These are phyloP conservation scores for Lagerstroemia speciosa DNA, from an alignment of 345 rosid species.

Conservation along the genomic window DNA sequence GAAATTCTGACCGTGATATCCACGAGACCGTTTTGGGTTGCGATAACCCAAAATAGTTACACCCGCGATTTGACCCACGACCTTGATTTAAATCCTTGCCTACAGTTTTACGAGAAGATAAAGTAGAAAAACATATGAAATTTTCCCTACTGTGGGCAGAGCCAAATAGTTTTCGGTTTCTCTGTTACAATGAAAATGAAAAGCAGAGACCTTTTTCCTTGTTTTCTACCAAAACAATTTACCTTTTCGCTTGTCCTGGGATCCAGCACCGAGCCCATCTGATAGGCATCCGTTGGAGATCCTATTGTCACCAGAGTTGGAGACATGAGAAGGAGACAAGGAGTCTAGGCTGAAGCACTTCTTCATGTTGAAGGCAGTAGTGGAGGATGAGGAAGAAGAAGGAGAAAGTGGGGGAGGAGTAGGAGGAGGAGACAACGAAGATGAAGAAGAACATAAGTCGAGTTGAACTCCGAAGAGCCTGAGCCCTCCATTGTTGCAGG, in stretches of 20 bases:
- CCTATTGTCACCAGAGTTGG: constrained; percentile 24
- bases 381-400: constrained; percentile 15
- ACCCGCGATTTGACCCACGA: no score
- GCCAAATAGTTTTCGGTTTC: not conserved
- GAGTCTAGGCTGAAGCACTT: constrained; percentile 57
- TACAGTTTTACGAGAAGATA: no score
- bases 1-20: no score
- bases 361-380: constrained; percentile 13
- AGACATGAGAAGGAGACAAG: constrained; percentile 24
- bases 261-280: constrained; percentile 23
- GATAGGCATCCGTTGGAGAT: constrained; percentile 31
- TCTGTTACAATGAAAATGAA: not conserved
- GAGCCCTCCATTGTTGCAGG: constrained; percentile 14
- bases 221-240: not conserved
- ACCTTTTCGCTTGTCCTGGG: constrained; percentile 47
- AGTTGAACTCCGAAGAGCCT: constrained; percentile 58
- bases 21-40: no score
- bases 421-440: constrained; percentile 15
- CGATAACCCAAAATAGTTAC: no score
- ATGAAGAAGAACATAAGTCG: constrained; percentile 12
- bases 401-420: constrained; percentile 12
- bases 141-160: no score
- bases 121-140: no score
- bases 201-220: not conserved
- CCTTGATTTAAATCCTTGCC: no score